Conservation (phyloP, 2,329 filamentous ascomycete genomes). For the Apiospora sp. region DNA sequence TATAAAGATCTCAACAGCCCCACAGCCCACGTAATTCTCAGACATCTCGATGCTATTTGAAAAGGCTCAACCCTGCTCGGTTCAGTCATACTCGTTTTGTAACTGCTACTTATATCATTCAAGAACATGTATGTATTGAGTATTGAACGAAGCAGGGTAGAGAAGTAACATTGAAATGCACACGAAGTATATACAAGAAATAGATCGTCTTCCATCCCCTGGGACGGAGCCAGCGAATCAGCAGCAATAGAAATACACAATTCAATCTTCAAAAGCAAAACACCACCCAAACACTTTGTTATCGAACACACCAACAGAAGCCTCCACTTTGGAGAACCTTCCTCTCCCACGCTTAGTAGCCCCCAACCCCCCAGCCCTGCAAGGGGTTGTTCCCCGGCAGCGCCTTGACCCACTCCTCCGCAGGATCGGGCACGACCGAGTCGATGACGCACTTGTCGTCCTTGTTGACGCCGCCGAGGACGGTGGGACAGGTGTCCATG, state of each 20-base stretch:
- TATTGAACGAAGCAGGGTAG: background rate
- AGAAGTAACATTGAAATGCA: background rate
- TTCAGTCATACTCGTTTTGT: no score
- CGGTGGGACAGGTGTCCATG: constrained; percentile 69
- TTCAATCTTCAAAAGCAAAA: background rate
- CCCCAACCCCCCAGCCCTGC: constrained; percentile 51
- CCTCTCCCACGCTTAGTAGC: background rate
- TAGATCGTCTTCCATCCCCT: no score
- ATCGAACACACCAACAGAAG: background rate
- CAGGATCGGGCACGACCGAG: constrained; percentile 39
- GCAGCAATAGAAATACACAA: background rate
- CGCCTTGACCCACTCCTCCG: constrained; percentile 44
- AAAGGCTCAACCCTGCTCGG: no score
- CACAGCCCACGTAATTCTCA: no score
- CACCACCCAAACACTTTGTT: no score
- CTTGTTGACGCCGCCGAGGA: constrained; percentile 61
- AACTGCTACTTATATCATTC: no score
- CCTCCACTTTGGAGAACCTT: background rate
- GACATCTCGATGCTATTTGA: no score
- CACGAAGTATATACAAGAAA: background rate
- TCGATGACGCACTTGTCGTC: constrained; percentile 59
- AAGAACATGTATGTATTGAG: background rate
- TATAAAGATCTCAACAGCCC: no score
- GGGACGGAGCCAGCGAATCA: background rate
- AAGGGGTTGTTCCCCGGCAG: constrained; percentile 66